phyloP scores from a whole-genome alignment of 768 basidiomycete species.

The Amanita inopinata region DNA sequence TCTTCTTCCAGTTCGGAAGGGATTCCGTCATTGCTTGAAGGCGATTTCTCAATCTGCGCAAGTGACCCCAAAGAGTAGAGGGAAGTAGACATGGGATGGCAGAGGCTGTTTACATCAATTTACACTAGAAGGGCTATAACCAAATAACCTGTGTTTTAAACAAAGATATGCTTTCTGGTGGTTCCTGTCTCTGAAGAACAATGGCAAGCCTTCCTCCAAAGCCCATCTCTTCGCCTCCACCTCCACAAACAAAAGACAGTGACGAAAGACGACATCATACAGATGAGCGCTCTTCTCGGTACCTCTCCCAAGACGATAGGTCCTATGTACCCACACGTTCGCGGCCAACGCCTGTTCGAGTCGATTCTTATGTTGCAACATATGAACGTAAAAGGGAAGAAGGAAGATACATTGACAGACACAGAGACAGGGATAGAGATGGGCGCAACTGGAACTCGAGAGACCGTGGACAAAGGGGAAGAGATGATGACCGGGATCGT shows the following conservation, averaged over 20 bases:
- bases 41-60: constrained; percentile 67
- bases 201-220: constrained; percentile 34
- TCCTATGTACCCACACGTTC: constrained; percentile 13
- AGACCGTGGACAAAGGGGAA: constrained; percentile 11
- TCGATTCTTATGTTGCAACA: constrained; percentile 24
- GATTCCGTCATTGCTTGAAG: constrained; percentile 76
- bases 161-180: no score
- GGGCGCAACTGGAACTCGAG: constrained; percentile 8
- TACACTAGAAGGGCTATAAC: constrained; percentile 5
- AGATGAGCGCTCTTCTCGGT: constrained; percentile 16
- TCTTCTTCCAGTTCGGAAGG: constrained; percentile 79
- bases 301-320: constrained; percentile 11
- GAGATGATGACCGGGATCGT: constrained; percentile 15
- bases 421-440: constrained; percentile 14
- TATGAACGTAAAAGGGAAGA: constrained; percentile 20
- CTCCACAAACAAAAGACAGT: constrained; percentile 16
- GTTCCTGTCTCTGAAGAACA: no score
- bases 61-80: constrained; percentile 80
- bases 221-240: constrained; percentile 23
- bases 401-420: constrained; percentile 16
- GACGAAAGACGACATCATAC: constrained; percentile 20
- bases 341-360: constrained; percentile 14
- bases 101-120: background rate
- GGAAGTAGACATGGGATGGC: constrained; percentile 38
- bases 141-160: background rate